Conservation (phyloP, 306 rosid genomes). For the Medicago arabica region DNA sequence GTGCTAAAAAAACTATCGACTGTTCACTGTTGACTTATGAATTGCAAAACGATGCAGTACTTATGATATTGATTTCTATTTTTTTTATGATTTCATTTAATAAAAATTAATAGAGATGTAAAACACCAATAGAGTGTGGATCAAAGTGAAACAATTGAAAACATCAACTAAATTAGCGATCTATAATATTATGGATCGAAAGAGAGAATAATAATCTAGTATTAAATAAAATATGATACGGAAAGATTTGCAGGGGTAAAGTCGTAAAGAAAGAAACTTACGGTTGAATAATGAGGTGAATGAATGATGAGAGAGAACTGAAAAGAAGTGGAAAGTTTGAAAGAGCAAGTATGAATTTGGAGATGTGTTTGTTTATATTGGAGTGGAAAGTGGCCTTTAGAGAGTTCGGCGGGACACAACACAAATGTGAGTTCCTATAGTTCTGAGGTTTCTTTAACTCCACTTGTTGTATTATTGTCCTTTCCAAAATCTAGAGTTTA, state of each 20-base stretch:
- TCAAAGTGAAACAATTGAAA: not conserved
- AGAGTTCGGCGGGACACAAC: slow-evolving; percentile 30
- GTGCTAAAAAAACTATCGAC: too few species aligned
- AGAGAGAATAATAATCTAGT: not conserved
- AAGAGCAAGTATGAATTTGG: too few species aligned
- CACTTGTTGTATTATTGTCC: not conserved
- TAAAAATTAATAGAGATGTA: not conserved
- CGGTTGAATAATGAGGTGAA: not conserved
- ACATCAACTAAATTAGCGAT: not conserved
- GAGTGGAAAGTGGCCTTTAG: slow-evolving; percentile 40
- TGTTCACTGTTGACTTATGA: too few species aligned
- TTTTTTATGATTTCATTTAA: too few species aligned
- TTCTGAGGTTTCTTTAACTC: too few species aligned
- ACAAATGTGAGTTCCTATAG: not conserved
- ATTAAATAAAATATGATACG: not conserved
- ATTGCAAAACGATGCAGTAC: too few species aligned
- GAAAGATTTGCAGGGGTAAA: not conserved
- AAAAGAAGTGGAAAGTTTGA: too few species aligned
- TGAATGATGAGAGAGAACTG: too few species aligned
- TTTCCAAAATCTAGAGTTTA: not conserved
- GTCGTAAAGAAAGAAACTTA: not conserved
- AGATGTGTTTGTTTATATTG: not conserved
- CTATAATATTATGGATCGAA: not conserved
- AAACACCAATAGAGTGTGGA: not conserved
- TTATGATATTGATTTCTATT: too few species aligned